Base-by-base conservation (phyloP, 495 filamentous ascomycete genomes). In the Staphylotrichum longicolle region DNA sequence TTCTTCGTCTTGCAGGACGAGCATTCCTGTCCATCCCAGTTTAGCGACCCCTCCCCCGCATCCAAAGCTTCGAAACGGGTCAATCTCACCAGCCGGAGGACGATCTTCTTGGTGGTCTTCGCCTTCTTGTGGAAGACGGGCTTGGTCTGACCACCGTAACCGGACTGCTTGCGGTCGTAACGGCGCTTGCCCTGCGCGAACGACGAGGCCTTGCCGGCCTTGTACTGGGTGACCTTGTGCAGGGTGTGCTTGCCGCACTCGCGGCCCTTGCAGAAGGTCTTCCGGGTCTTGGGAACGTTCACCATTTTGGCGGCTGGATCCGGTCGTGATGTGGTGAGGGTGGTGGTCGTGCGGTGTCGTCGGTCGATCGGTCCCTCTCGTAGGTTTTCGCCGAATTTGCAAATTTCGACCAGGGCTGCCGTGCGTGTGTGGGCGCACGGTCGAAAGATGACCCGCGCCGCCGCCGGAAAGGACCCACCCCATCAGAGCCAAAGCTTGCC, bases 71-170 rank as follows among this genome's bases (percentile, higher is more conserved):
- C 30, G 11, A 33, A 56, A 48, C 27, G 54, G 51, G 58, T 11
- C 56, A 47, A 57, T 40, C 70, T 64, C 65, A 72, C 70, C 74
- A 99, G 82, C 80, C 95, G 85, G 71, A 99, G 82, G 76, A 99
- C 95, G 69, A 99, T 87, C 89, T 99, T 99, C 88, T 98, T 99
- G 72, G 95, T 99, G 66, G 95, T 98, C 88, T 99, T 99, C 65
- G 95, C 95, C 86, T 97, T 97, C 88, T 98, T 98, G 89, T 97
- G 93, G 88, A 99, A 96, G 72, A 96, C 91, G 68, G 92, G 92
- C 83, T 98, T 98, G 66, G 94, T 98, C 83, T 98, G 94, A 88
- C 94, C 94, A 88, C 95, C 94, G 82, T 96, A 98, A 86, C 94
- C 90, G 74, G 88, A 91, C 84, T 99, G 95, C 85, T 99, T 99